Conservation (phyloP, 805 yeast genomes). For the Pichia deserticola region DNA sequence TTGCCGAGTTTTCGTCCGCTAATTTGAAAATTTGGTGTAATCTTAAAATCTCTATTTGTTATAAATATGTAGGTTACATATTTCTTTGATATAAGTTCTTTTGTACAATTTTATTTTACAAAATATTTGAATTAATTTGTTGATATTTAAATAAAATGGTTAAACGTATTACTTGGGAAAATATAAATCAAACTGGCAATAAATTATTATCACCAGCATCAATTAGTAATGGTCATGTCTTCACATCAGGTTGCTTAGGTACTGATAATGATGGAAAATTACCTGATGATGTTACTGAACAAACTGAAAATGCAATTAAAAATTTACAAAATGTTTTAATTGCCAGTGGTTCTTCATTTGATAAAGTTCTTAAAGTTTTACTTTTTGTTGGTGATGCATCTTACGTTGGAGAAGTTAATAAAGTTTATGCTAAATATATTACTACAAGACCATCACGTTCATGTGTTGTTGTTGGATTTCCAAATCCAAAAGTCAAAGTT, state of each 20-base stretch:
- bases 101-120: neutral
- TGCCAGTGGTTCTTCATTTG: slow-evolving; percentile 39
- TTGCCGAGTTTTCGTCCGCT: too few relatives aligned
- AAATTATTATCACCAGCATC: slow-evolving; percentile 35
- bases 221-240: slow-evolving; percentile 35
- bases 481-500: slow-evolving; percentile 40
- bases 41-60: too few relatives aligned
- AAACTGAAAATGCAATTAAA: slow-evolving; percentile 38
- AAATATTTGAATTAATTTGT: too few relatives aligned
- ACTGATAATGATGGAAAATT: slow-evolving; percentile 26
- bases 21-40: too few relatives aligned
- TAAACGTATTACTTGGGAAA: slow-evolving; percentile 31
- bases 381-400: slow-evolving; percentile 41
- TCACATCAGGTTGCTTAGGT: slow-evolving; percentile 45
- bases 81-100: too few relatives aligned
- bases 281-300: slow-evolving; percentile 38
- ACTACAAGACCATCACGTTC: slow-evolving; percentile 46
- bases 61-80: too few relatives aligned
- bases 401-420: slow-evolving; percentile 36
- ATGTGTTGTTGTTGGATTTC: slow-evolving; percentile 45
- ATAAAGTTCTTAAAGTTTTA: slow-evolving; percentile 41
- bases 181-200: slow-evolving; percentile 25
- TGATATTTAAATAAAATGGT: neutral
- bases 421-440: slow-evolving; percentile 40
- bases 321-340: slow-evolving; percentile 36